A percentile compares a stretch with the other conserved stretches of the same genome.
Conservation (phyloP, 495 filamentous ascomycete genomes). For the Aspergillus leporis region DNA sequence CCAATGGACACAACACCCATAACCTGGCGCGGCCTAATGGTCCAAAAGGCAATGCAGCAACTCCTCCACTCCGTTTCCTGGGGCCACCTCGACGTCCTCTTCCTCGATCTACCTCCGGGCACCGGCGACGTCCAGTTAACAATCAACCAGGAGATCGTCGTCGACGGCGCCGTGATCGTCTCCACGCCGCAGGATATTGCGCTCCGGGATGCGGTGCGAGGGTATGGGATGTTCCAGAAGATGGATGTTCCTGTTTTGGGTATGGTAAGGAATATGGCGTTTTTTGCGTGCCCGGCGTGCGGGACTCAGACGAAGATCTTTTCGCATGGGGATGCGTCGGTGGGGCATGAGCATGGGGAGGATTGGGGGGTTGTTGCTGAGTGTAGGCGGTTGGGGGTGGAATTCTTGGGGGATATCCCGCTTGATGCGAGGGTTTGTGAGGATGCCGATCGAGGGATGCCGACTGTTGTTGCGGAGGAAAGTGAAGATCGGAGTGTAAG, state of each 20-base stretch:
- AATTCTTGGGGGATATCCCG: slow-evolving; percentile 85
- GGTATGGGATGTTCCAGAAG: slow-evolving; percentile 87
- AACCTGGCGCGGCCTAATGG: slow-evolving; percentile 97
- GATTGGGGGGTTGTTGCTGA: slow-evolving; percentile 52
- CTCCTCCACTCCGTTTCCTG: slow-evolving; percentile 92
- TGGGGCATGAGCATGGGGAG: slow-evolving; percentile 33
- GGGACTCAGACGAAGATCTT: slow-evolving; percentile 76
- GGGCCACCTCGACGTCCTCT: slow-evolving; percentile 78
- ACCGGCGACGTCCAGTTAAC: slow-evolving; percentile 94
- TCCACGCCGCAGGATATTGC: slow-evolving; percentile 92
- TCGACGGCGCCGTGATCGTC: slow-evolving; percentile 88
- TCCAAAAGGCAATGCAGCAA: slow-evolving; percentile 96
- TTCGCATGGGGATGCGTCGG: slow-evolving; percentile 36
- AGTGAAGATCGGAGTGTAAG: slow-evolving; percentile 69
- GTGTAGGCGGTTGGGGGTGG: slow-evolving; percentile 65
- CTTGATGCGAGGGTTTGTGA: slow-evolving; percentile 83
- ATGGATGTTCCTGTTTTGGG: slow-evolving; percentile 77
- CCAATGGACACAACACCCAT: slow-evolving; percentile 71
- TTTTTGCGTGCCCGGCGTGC: slow-evolving; percentile 82
- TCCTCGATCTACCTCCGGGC: slow-evolving; percentile 90
- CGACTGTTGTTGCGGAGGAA: slow-evolving; percentile 89
- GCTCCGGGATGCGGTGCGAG: slow-evolving; percentile 83
- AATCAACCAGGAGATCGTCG: slow-evolving; percentile 83
- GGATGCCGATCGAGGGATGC: slow-evolving; percentile 85
- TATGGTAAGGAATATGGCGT: slow-evolving; percentile 95